phyloP scores from a whole-genome alignment of 179 eudicot species.

The Nepenthes alata region DNA sequence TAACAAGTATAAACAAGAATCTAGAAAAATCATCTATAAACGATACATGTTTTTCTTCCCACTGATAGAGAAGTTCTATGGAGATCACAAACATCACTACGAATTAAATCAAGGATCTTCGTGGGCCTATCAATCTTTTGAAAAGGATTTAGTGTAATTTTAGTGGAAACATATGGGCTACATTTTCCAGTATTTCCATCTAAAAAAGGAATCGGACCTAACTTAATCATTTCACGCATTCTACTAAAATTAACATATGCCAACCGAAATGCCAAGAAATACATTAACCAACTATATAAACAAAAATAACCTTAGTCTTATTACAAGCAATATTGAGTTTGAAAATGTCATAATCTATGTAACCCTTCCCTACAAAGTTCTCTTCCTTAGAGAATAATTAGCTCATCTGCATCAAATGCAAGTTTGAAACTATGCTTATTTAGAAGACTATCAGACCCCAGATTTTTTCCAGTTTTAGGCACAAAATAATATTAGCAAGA shows the following conservation, averaged over 20 bases:
- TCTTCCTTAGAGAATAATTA: too few relatives aligned
- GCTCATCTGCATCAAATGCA: too few relatives aligned
- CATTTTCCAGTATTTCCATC: neutral
- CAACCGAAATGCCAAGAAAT: neutral
- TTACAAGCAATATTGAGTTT: too few relatives aligned
- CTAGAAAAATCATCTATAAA: conserved; percentile 1
- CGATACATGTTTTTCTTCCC: neutral
- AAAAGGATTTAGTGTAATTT: neutral
- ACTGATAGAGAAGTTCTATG: neutral
- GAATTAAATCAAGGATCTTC: too few relatives aligned
- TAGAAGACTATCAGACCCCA: too few relatives aligned
- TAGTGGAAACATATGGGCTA: neutral
- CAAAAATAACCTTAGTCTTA: neutral
- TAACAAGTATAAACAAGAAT: neutral
- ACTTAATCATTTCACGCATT: neutral
- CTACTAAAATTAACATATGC: conserved; percentile 1
- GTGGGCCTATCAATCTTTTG: neutral
- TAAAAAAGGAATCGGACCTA: too few relatives aligned
- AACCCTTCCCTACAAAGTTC: too few relatives aligned
- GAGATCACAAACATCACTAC: neutral
- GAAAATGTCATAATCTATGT: too few relatives aligned
- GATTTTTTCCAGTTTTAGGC: too few relatives aligned
- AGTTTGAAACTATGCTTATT: too few relatives aligned
- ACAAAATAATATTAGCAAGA: too few relatives aligned
- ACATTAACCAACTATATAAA: neutral